Base-by-base conservation (phyloP, 2,329 filamentous ascomycete genomes). In the Fusarium drepaniforme region DNA sequence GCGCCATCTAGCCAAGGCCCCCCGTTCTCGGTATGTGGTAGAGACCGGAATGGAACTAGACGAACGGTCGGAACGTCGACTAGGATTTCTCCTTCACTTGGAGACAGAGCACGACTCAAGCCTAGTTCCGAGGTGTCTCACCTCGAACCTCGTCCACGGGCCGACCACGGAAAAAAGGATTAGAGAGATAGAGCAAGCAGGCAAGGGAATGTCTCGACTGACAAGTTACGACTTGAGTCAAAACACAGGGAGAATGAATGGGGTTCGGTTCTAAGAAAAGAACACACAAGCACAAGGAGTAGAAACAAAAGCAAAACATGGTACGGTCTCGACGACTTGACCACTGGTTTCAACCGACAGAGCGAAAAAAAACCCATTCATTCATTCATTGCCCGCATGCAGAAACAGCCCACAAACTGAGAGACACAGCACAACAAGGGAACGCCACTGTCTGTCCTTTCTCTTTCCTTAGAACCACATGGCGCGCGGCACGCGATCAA, bases 401-500 rank as follows among this genome's bases (percentile, higher is more conserved):
- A 64, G 21, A 71, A 40, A 57, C 42, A 60, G 25, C 35, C 70
- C 66, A 73, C 66, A 68, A 74, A 28, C 40, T 74, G 46, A 23
- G 56, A 74, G 30, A 53, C 49, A 53, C 28, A 53, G 49, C 49
- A 53, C 25, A 53, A 53, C 25, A 53, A 33, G 49, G 49, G 49
- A 33, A 53, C 49, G 49, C 49, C 49, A 33, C 49, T 53, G 49
- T 56, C 63, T 65, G 40, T 64, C 66, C 64, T 65, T 25, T 44
- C 35, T 25, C 64, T 16, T 53, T 40, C 53, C 42, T 25, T 21
- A 35, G 53, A 60, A 56, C 46, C 25, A 70, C 51, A 69, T 63
- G 58, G 73, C 37, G 56, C 57, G 53, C 71, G 68, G 73, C 73
- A 77, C 75, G 68, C 73, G 71, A 77, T 76, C 75, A 70, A 77